Conservation (phyloP, 2,329 filamentous ascomycete species). For the Alternaria novae-zelandiae region DNA sequence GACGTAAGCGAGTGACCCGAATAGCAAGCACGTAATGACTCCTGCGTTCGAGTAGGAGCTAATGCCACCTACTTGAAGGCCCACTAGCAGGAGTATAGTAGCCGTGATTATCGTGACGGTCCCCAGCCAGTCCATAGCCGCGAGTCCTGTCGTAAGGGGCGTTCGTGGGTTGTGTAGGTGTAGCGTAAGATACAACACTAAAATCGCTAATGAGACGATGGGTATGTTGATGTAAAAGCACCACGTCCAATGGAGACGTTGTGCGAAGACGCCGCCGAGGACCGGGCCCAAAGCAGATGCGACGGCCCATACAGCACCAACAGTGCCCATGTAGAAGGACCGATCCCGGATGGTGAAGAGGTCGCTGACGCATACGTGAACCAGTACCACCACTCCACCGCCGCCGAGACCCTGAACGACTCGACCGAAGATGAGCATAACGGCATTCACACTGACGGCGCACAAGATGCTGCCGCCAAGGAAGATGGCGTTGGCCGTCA, state of each 20-base stretch:
- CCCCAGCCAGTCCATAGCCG: slow-evolving; percentile 62
- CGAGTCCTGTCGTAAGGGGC: slow-evolving; percentile 52
- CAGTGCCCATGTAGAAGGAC: slow-evolving; percentile 59
- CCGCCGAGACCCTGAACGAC: slow-evolving; percentile 62
- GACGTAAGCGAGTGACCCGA: slow-evolving; percentile 54
- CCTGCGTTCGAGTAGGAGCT: slow-evolving; percentile 56
- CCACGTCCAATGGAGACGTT: slow-evolving; percentile 58
- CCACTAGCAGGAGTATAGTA: slow-evolving; percentile 59
- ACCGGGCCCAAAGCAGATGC: slow-evolving; percentile 61
- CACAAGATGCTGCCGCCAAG: slow-evolving; percentile 59
- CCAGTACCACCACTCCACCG: slow-evolving; percentile 60
- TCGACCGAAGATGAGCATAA: slow-evolving; percentile 61
- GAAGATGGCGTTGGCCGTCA: slow-evolving; percentile 53
- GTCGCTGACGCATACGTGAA: slow-evolving; percentile 62
- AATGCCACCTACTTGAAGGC: slow-evolving; percentile 59
- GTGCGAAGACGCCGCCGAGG: slow-evolving; percentile 59
- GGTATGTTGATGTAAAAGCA: slow-evolving; percentile 56
- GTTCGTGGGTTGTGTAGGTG: slow-evolving; percentile 61
- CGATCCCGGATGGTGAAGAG: slow-evolving; percentile 56
- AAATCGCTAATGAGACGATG: slow-evolving; percentile 56
- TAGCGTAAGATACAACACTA: slow-evolving; percentile 59
- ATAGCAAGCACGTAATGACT: slow-evolving; percentile 59
- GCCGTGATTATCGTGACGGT: slow-evolving; percentile 56
- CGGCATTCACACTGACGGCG: slow-evolving; percentile 55
- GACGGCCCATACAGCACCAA: slow-evolving; percentile 63